Evolutionary conservation across 1,284 basidiomycete genomes (phyloP).

Genomic region (Rhodofomes roseus): DNA sequence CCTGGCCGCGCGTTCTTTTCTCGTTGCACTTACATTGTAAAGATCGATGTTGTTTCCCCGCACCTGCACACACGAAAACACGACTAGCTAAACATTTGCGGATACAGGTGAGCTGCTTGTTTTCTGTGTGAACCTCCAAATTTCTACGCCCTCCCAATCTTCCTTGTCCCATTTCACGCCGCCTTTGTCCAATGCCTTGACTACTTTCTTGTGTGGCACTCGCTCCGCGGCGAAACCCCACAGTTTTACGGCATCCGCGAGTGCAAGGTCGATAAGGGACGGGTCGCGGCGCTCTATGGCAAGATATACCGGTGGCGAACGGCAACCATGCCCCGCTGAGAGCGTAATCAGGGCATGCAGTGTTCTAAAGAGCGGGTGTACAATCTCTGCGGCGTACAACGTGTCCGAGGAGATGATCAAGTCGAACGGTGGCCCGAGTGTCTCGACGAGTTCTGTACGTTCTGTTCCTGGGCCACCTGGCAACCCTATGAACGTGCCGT

Average conservation of each 20-base stretch:
- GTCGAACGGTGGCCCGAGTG: conserved; percentile 59
- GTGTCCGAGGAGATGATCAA: conserved; percentile 86
- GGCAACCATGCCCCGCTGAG: conserved; percentile 16
- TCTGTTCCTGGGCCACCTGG: background rate
- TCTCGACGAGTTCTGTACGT: conserved; percentile 7
- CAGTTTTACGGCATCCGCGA: conserved; percentile 43
- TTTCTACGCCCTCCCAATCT: conserved; percentile 75
- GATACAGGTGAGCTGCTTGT: background rate
- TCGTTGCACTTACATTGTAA: background rate
- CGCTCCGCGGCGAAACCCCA: conserved; percentile 60
- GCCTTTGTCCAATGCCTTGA: conserved; percentile 56
- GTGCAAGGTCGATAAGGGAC: conserved; percentile 51
- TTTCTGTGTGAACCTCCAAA: conserved; percentile 53
- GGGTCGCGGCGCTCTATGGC: conserved; percentile 81
- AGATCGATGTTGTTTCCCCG: background rate
- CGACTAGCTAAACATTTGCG: background rate
- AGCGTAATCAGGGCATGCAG: conserved; percentile 47
- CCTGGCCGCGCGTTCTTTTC: background rate
- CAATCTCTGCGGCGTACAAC: conserved; percentile 64
- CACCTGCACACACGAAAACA: background rate
- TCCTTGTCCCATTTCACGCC: conserved; percentile 56
- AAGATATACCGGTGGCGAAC: conserved; percentile 54
- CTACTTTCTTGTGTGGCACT: conserved; percentile 57
- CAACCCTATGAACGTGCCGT: conserved; percentile 35
- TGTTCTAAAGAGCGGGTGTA: conserved; percentile 70